Percentiles rank a stretch among this genome's conserved stretches.
Conservation (phyloP, 139 green algal genomes). For the Limnomonas spitsbergensis region DNA sequence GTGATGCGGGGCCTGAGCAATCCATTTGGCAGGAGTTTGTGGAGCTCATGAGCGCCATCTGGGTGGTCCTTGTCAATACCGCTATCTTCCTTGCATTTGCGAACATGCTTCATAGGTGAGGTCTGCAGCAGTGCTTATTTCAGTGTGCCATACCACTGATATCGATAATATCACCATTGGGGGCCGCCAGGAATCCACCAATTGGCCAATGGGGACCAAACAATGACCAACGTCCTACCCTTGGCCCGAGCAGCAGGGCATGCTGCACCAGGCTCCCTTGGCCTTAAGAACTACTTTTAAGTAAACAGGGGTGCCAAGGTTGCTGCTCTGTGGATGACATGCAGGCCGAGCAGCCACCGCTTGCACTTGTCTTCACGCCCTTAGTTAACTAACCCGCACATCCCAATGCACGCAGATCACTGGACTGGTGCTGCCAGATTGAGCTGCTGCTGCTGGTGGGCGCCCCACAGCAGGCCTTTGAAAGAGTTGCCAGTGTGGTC, state of each 20-base stretch:
- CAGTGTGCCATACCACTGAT: background rate
- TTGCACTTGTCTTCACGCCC: no score
- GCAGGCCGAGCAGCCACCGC: no score
- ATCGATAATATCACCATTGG: background rate
- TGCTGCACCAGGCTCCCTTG: no score
- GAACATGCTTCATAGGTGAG: constrained; percentile 7
- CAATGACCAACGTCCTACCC: no score
- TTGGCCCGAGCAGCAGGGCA: no score
- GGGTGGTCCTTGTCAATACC: constrained; percentile 18
- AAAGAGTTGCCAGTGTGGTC: constrained; percentile 40
- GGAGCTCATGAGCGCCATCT: constrained; percentile 43
- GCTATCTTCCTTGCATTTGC: constrained; percentile 26
- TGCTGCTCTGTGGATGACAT: background rate
- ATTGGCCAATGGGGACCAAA: no score
- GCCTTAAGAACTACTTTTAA: no score
- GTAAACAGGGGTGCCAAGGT: background rate
- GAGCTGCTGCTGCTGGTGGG: constrained; percentile 60
- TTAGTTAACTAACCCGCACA: no score
- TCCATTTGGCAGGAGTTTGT: constrained; percentile 31
- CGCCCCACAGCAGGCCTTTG: constrained; percentile 47
- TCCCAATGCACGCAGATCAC: constrained; percentile 37
- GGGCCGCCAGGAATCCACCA: no score
- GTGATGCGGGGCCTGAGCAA: background rate
- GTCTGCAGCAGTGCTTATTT: background rate
- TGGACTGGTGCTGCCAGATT: constrained; percentile 55